A percentile compares a stretch with the other conserved stretches of the same genome.
These are phyloP conservation scores for Adansonia madagascariensis DNA, from an alignment of 441 rosid genomes.

Conservation along the genomic window DNA sequence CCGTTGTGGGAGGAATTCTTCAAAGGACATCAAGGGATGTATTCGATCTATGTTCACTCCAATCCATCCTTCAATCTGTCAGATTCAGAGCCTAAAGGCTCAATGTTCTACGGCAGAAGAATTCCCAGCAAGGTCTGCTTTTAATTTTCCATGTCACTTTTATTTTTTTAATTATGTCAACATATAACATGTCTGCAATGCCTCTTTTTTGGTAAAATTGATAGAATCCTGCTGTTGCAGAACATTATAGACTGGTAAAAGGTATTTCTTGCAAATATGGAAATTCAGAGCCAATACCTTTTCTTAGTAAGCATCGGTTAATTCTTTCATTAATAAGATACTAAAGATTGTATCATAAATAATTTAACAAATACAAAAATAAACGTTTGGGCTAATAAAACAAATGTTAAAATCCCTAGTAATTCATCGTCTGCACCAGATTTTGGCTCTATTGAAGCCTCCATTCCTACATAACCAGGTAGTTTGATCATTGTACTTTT, in stretches of 20 bases:
- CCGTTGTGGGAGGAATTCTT: slow-evolving; percentile 87
- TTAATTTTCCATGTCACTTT: neutral
- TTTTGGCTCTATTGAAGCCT: slow-evolving; percentile 1
- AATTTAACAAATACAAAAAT: neutral
- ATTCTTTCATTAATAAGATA: neutral
- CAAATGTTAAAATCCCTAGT: neutral
- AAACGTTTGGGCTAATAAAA: neutral
- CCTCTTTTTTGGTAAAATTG: neutral
- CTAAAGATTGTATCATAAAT: no score
- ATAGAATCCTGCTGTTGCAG: neutral
- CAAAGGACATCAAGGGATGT: slow-evolving; percentile 63
- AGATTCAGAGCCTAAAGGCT: slow-evolving; percentile 50
- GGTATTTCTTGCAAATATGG: neutral
- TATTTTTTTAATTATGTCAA: neutral
- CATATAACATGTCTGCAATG: neutral
- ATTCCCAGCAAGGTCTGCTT: slow-evolving; percentile 85
- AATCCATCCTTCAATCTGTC: slow-evolving; percentile 64
- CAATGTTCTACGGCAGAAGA: slow-evolving; percentile 70
- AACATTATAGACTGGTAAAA: neutral
- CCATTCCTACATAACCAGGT: neutral
- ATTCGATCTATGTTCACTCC: slow-evolving; percentile 72
- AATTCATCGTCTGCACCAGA: neutral
- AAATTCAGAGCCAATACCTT: neutral
- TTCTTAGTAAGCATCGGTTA: neutral
- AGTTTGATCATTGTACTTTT: neutral